Evolutionary conservation across 2,329 filamentous ascomycete species (phyloP).

Genomic region (Aspergillus bombycis): DNA sequence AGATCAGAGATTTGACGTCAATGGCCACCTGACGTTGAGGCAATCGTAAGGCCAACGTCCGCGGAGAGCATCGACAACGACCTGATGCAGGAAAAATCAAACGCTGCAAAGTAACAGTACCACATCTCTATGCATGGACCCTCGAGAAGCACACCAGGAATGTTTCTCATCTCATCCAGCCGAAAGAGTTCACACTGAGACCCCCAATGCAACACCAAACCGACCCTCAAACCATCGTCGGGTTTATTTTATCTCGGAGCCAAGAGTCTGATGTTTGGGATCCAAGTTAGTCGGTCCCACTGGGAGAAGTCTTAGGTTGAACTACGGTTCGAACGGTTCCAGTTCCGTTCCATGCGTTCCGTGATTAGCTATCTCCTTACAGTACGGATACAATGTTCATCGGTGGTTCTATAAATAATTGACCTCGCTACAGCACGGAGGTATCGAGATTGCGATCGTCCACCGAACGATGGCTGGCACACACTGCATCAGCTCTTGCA

Average conservation of each 20-base stretch:
- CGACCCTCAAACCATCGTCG: conserved; percentile 6
- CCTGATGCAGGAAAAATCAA: not conserved
- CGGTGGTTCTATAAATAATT: conserved; percentile 11
- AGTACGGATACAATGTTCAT: not conserved
- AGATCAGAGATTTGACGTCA: not conserved
- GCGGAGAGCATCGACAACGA: too few species aligned
- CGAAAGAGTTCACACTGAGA: conserved; percentile 2
- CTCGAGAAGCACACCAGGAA: not conserved
- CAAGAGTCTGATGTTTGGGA: not conserved
- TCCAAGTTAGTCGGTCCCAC: not conserved
- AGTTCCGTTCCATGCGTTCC: not conserved
- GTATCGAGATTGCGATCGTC: conserved; percentile 9
- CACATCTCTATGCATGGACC: not conserved
- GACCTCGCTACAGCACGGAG: not conserved
- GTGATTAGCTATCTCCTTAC: not conserved
- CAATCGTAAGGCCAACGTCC: not conserved
- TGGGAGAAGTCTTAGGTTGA: not conserved
- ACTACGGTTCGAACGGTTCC: conserved; percentile 8
- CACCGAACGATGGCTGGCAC: not conserved
- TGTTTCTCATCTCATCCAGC: not conserved
- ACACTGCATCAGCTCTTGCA: not conserved
- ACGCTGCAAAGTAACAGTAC: not conserved
- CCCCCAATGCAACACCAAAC: conserved; percentile 2
- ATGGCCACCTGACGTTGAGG: not conserved
- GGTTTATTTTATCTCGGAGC: conserved; percentile 1